Base-by-base conservation (phyloP, 2,329 filamentous ascomycete species). In the Clonostachys rosea region DNA sequence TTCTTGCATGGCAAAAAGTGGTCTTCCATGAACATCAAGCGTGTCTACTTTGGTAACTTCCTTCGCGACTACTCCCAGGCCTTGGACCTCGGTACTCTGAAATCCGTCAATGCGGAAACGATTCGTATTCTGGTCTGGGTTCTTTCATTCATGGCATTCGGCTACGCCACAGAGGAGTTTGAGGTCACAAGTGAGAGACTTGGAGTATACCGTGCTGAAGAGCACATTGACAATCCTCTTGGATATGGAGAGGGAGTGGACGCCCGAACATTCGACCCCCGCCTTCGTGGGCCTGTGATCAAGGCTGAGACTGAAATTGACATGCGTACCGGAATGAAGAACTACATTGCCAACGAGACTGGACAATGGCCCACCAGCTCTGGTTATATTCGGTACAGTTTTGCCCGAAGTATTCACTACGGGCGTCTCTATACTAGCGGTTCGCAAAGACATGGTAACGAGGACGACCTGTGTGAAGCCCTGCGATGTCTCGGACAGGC, bases 321-420 rank as follows among this genome's bases (percentile, higher is more conserved):
- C 58, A 70, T 71, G 34, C 71, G 78, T 6, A 94, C 89, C 1
- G 91, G 91, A n/a, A 96, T 99, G 92, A 99, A 97, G 69, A 97
- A 97, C 64, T 99, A 99, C 66, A 97, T 99, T 55, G 84, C 92
- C 50, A 97, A 96, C 59, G 92, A 97, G 64, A 74, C 70, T 13
- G 89, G 91, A 5, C 79, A 81, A 39, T 96, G 91, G 88, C 89
- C 91, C 2, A 99, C 94, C 17, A 96, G 91, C 52, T 74, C 88
- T 8, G 91, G 88, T 37, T 96, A 92, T 59, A 76, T 96, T 50
- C 83, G 84, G 55, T 89, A 82, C 67, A 91, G 87, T 56, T 75
- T 94, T 51, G 76, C 76, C 13, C 80, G 87, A 50, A 81, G 84
- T 61, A 87, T 92, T 52, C 88, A 92, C 66, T 91, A 80, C 56